phyloP scores from a whole-genome alignment of 495 filamentous ascomycete genomes.

The Hypomontagnella monticulosa region DNA sequence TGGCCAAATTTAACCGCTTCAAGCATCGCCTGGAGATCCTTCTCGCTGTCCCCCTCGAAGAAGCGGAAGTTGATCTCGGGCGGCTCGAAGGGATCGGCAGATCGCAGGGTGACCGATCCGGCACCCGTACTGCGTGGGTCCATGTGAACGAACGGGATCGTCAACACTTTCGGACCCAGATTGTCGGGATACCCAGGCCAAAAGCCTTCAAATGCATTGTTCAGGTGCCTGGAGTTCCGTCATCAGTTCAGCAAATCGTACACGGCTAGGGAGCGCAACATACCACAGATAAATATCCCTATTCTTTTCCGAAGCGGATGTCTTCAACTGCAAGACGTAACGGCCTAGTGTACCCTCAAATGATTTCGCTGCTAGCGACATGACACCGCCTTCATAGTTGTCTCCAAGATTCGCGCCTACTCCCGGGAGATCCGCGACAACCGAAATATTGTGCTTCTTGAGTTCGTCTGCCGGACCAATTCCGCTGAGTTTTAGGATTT shows the following conservation, averaged over 20 bases:
- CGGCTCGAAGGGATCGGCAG: conserved; percentile 55
- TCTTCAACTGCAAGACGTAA: conserved; percentile 46
- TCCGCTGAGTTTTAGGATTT: conserved; percentile 65
- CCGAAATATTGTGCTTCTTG: conserved; percentile 56
- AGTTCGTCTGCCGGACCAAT: conserved; percentile 63
- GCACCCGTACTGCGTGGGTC: conserved; percentile 49
- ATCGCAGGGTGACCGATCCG: conserved; percentile 56
- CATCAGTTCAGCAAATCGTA: conserved; percentile 9
- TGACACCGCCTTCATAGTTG: conserved; percentile 55
- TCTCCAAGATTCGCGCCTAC: conserved; percentile 67
- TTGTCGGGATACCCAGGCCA: conserved; percentile 45
- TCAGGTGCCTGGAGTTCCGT: conserved; percentile 40
- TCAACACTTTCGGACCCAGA: conserved; percentile 24
- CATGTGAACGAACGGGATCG: conserved; percentile 38
- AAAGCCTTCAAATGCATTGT: conserved; percentile 49
- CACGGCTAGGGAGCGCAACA: not conserved
- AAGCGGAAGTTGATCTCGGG: conserved; percentile 60
- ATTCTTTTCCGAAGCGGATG: conserved; percentile 34
- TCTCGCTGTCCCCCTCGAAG: conserved; percentile 50
- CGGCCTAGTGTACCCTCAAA: conserved; percentile 22
- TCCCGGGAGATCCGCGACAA: conserved; percentile 59
- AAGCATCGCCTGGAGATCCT: conserved; percentile 55
- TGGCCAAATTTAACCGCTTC: conserved; percentile 57
- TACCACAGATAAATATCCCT: conserved; percentile 40
- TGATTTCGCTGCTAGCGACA: conserved; percentile 36